phyloP scores from a whole-genome alignment of 2,329 filamentous ascomycete species.

The Paraphaeosphaeria sporulosa region DNA sequence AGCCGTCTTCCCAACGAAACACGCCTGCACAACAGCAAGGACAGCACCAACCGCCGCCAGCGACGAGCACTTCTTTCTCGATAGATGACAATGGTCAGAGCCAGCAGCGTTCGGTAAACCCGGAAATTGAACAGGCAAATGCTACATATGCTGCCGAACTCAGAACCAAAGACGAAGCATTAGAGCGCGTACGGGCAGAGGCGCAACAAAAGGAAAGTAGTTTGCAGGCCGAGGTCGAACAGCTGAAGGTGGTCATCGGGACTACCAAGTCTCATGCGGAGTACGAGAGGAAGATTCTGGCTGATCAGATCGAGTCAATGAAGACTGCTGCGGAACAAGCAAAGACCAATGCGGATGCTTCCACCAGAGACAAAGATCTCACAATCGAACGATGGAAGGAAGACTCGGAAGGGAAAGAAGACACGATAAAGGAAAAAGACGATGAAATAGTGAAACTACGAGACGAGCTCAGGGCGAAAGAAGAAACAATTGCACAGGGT shows the following conservation, averaged over 20 bases:
- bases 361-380: constrained; percentile 36
- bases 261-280: constrained; percentile 27
- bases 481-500: constrained; percentile 20
- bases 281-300: constrained; percentile 25
- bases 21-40: constrained; percentile 26
- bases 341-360: constrained; percentile 29
- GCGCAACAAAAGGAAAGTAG: constrained; percentile 27
- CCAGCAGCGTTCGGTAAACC: constrained; percentile 25
- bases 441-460: constrained; percentile 30
- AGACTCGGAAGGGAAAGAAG: constrained; percentile 44
- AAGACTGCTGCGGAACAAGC: constrained; percentile 30
- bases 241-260: constrained; percentile 29
- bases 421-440: constrained; percentile 40
- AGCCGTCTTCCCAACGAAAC: constrained; percentile 24
- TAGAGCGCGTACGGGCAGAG: constrained; percentile 33
- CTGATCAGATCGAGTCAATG: constrained; percentile 31
- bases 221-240: constrained; percentile 21
- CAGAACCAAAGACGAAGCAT: constrained; percentile 39
- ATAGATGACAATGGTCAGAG: constrained; percentile 26
- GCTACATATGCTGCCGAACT: constrained; percentile 31
- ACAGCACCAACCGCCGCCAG: constrained; percentile 26
- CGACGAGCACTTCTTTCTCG: constrained; percentile 23
- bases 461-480: constrained; percentile 31
- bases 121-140: not conserved
- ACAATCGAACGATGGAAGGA: constrained; percentile 44